phyloP scores from a whole-genome alignment of 1,284 basidiomycete species.

The Boletus hoseneyae region DNA sequence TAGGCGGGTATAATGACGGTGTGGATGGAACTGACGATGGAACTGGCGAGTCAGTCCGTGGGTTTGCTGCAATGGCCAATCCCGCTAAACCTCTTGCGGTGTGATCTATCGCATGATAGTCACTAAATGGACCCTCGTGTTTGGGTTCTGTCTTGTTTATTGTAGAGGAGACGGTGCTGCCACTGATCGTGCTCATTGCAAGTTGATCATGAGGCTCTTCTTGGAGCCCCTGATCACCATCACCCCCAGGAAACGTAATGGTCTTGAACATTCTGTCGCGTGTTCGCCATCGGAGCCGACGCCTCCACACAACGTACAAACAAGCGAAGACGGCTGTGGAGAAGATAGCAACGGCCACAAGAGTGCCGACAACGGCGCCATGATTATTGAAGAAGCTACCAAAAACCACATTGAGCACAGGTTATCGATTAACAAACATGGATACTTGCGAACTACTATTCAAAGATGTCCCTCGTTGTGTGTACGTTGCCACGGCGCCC shows the following conservation, averaged over 20 bases:
- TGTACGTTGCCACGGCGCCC: conserved; percentile 41
- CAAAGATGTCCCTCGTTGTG: conserved; percentile 37
- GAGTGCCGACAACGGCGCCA: conserved; percentile 55
- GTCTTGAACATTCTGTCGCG: conserved; percentile 33
- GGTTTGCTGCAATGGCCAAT: conserved; percentile 19
- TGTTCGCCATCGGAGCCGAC: conserved; percentile 36
- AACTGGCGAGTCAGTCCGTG: conserved; percentile 5
- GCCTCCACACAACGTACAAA: conserved; percentile 39
- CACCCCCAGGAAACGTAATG: conserved; percentile 35
- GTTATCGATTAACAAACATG: background rate
- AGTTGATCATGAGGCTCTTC: conserved; percentile 22
- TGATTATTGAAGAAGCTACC: conserved; percentile 52
- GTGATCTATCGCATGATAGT: background rate
- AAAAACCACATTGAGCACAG: conserved; percentile 3
- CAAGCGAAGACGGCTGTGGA: conserved; percentile 36
- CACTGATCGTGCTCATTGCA: conserved; percentile 14
- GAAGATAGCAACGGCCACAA: conserved; percentile 49
- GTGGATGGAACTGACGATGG: conserved; percentile 13
- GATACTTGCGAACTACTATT: conserved; percentile 21
- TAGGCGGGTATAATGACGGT: conserved; percentile 15
- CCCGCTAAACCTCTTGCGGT: conserved; percentile 10
- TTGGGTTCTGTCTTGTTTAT: background rate
- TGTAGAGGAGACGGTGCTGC: background rate
- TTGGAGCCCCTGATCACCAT: conserved; percentile 29
- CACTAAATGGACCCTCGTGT: conserved; percentile 1